Evolutionary conservation across 176 grass and related monocot species (phyloP).

Genomic region (Triticum urartu): DNA sequence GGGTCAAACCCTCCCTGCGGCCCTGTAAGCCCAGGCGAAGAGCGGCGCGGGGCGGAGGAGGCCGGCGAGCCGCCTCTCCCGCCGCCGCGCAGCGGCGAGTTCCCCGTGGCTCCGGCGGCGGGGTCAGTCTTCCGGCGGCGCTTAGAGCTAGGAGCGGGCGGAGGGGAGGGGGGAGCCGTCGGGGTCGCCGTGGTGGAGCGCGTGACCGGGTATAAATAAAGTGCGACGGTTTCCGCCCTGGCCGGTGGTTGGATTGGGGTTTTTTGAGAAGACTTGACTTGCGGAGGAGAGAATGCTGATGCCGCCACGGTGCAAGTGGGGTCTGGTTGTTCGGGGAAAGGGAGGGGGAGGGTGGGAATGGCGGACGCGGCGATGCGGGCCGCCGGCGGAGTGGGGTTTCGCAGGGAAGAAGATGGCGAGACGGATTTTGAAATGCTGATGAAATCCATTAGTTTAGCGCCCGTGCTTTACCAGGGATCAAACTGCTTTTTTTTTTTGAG

Average conservation of each 20-base stretch:
- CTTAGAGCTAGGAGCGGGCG: slow-evolving; percentile 20
- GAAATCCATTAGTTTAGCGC: no score
- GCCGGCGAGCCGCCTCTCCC: neutral
- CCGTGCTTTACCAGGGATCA: no score
- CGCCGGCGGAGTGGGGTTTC: neutral
- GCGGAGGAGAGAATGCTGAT: neutral
- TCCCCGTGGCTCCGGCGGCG: slow-evolving; percentile 18
- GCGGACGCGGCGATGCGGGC: neutral
- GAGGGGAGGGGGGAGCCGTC: slow-evolving; percentile 43
- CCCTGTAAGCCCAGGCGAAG: neutral
- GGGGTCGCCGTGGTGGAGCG: slow-evolving; percentile 34
- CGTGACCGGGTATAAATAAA: neutral
- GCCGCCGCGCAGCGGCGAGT: neutral
- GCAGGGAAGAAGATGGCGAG: neutral
- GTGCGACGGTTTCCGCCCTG: neutral
- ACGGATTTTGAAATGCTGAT: neutral
- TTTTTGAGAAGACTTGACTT: slow-evolving; percentile 42
- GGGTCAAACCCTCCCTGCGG: neutral
- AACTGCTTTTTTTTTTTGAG: no score
- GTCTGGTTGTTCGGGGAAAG: neutral
- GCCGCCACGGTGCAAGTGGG: slow-evolving; percentile 5
- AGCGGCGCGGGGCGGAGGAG: neutral
- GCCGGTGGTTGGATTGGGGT: neutral
- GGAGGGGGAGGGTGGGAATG: neutral
- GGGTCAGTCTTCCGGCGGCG: slow-evolving; percentile 30